These are phyloP conservation scores for Neofusicoccum sp. DNA, from an alignment of 2,329 filamentous ascomycete species.

Conservation along the genomic window DNA sequence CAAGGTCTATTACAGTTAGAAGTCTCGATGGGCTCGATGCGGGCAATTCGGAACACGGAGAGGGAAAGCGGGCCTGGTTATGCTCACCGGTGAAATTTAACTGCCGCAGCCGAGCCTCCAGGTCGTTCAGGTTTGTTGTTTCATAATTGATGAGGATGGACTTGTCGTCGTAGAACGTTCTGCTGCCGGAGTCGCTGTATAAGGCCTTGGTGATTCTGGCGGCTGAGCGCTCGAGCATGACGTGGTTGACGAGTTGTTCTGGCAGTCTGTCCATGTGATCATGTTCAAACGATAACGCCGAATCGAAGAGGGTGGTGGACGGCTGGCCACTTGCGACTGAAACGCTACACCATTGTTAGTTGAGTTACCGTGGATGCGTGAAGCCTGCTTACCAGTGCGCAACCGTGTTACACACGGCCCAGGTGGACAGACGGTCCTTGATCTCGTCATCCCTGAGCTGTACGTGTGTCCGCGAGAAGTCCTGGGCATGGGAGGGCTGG, in stretches of 20 bases:
- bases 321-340: conserved; percentile 84
- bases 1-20: conserved; percentile 37
- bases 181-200: conserved; percentile 19
- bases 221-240: conserved; percentile 18
- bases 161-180: conserved; percentile 18
- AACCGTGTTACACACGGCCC: conserved; percentile 83
- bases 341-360: conserved; percentile 48
- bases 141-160: conserved; percentile 19
- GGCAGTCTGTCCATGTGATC: conserved; percentile 34
- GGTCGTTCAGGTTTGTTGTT: conserved; percentile 18
- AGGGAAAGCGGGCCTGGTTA: not conserved
- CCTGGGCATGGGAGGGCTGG: conserved; percentile 76
- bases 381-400: conserved; percentile 59
- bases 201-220: conserved; percentile 18
- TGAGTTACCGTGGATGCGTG: conserved; percentile 15
- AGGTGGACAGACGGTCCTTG: conserved; percentile 74
- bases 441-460: conserved; percentile 77
- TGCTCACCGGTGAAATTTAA: conserved; percentile 17
- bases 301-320: conserved; percentile 74
- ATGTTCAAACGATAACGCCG: conserved; percentile 55
- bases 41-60: not conserved
- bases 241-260: conserved; percentile 13
- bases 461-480: conserved; percentile 73
- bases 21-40: not conserved
- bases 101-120: conserved; percentile 18